These are phyloP conservation scores for Entoloma clypeatum DNA, from an alignment of 1,284 basidiomycete genomes.

Conservation along the genomic window DNA sequence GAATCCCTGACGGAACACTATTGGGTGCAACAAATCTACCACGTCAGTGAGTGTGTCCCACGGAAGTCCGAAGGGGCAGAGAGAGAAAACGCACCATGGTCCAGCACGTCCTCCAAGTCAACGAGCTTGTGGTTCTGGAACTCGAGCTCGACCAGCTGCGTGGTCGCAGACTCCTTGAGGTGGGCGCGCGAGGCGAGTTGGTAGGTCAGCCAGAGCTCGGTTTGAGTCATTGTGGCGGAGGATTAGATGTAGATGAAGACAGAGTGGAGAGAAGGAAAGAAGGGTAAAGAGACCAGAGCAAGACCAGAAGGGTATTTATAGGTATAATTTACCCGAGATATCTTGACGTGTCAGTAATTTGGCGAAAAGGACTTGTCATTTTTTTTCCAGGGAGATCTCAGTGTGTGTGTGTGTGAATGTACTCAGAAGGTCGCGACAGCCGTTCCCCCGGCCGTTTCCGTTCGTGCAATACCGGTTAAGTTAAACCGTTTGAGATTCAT, in stretches of 20 bases:
- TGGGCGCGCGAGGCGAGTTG: constrained; percentile 40
- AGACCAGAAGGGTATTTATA: no score
- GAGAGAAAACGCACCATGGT: constrained; percentile 29
- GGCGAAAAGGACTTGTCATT: no score
- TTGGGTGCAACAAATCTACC: constrained; percentile 14
- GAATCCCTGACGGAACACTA: constrained; percentile 42
- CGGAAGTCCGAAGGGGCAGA: constrained; percentile 7
- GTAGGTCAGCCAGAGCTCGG: constrained; percentile 46
- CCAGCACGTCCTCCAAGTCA: constrained; percentile 46
- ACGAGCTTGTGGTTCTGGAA: constrained; percentile 34
- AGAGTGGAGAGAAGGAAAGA: constrained; percentile 16
- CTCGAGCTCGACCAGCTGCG: constrained; percentile 45
- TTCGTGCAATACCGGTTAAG: no score
- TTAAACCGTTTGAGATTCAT: no score
- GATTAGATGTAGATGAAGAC: constrained; percentile 3
- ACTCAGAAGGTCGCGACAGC: no score
- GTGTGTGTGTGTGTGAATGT: no score
- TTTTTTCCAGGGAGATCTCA: no score
- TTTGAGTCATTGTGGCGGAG: constrained; percentile 22
- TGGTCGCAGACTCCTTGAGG: constrained; percentile 32
- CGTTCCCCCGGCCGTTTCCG: no score
- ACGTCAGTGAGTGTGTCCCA: constrained; percentile 18
- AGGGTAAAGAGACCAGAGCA: no score
- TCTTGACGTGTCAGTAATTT: no score
- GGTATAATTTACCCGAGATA: no score